These are phyloP conservation scores for Aspergillus sp. DNA, from an alignment of 2,329 filamentous ascomycete genomes.

Conservation along the genomic window DNA sequence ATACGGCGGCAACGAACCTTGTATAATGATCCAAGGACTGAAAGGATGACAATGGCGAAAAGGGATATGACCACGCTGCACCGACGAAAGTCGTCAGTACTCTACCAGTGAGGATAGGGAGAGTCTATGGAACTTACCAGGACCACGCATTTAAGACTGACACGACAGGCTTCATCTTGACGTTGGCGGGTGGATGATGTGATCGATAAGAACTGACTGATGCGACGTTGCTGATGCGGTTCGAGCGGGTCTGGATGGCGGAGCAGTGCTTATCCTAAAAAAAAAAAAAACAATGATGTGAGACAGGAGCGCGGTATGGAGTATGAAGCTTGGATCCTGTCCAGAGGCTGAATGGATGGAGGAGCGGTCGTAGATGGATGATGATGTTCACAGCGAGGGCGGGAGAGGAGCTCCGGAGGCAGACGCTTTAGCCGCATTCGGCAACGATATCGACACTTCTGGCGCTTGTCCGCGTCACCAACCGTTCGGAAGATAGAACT, in stretches of 20 bases:
- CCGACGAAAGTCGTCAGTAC: slow-evolving; percentile 4
- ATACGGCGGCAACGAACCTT: slow-evolving; percentile 49
- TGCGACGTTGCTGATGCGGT: neutral
- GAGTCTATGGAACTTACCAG: slow-evolving; percentile 62
- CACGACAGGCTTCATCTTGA: slow-evolving; percentile 90
- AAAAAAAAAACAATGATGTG: neutral
- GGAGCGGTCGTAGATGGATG: neutral
- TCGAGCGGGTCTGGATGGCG: neutral
- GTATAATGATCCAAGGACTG: slow-evolving; percentile 70
- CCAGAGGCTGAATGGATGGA: neutral
- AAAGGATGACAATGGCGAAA: slow-evolving; percentile 66
- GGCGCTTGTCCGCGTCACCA: neutral
- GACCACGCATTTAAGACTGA: slow-evolving; percentile 91
- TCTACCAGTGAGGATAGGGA: neutral
- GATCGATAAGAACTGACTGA: slow-evolving; percentile 1
- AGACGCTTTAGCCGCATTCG: slow-evolving; percentile 17
- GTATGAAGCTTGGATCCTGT: neutral
- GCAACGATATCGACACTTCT: slow-evolving; percentile 1
- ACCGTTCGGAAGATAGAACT: neutral
- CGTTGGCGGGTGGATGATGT: slow-evolving; percentile 11
- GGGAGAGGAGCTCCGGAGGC: slow-evolving; percentile 4
- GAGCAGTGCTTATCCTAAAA: neutral
- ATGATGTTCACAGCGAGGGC: slow-evolving; percentile 5
- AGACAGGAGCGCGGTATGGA: neutral
- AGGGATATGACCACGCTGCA: slow-evolving; percentile 68